phyloP scores from a whole-genome alignment of 2,329 filamentous ascomycete genomes.

The Neofusicoccum parvum region DNA sequence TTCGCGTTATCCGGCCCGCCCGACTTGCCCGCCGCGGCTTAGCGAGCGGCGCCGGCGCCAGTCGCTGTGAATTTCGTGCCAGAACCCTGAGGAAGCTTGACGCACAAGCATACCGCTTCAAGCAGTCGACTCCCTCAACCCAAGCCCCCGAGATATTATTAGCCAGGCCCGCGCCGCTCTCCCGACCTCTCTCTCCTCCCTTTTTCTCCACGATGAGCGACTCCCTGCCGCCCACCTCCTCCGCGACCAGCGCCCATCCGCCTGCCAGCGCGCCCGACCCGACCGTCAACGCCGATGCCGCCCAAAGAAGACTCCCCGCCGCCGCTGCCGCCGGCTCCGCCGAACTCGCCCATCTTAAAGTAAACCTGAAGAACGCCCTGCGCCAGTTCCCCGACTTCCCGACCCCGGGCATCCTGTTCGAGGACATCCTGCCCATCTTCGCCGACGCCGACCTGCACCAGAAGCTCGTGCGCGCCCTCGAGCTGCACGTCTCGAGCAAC shows the following conservation, averaged over 20 bases:
- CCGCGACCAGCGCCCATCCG: conserved; percentile 36
- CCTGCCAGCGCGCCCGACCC: conserved; percentile 37
- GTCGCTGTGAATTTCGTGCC: conserved; percentile 13
- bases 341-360: conserved; percentile 65
- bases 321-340: conserved; percentile 50
- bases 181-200: neutral
- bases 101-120: conserved; percentile 18
- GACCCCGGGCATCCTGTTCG: conserved; percentile 87
- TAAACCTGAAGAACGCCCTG: conserved; percentile 70
- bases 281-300: conserved; percentile 40
- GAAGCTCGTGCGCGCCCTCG: conserved; percentile 78
- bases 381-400: conserved; percentile 92
- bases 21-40: conserved; percentile 17
- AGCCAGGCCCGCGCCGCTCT: conserved; percentile 2
- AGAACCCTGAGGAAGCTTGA: conserved; percentile 12
- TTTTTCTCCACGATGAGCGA: conserved; percentile 19
- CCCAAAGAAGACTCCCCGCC: conserved; percentile 53
- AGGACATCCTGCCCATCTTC: conserved; percentile 98
- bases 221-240: neutral
- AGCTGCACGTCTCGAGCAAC: conserved; percentile 73
- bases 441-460: conserved; percentile 73
- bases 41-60: conserved; percentile 11
- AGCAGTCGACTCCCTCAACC: conserved; percentile 19
- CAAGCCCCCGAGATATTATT: conserved; percentile 9
- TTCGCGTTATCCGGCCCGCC: conserved; percentile 16